These are phyloP conservation scores for Capsicum rhomboideum DNA, from an alignment of 257 asterid genomes.

Conservation along the genomic window DNA sequence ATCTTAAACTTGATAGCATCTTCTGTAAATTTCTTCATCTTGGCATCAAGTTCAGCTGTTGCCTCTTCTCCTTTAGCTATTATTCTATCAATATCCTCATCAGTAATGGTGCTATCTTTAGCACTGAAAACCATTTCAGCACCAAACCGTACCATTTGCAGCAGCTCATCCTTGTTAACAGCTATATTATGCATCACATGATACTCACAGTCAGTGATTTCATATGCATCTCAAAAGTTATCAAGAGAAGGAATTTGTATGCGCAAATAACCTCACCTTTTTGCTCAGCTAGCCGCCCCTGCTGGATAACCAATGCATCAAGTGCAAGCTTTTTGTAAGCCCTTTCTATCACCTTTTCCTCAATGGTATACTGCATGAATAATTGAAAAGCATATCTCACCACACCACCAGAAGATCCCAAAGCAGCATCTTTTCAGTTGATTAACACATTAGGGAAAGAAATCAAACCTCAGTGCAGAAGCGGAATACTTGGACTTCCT, in stretches of 20 bases:
- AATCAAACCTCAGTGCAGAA: conserved; percentile 92
- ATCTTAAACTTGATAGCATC: conserved; percentile 9
- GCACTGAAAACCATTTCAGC: conserved; percentile 99
- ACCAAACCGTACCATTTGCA: conserved; percentile 99
- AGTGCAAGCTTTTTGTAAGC: conserved; percentile 99
- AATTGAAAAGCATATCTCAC: conserved; percentile 5
- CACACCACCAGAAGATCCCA: not conserved
- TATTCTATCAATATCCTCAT: conserved; percentile 7
- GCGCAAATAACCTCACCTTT: not conserved
- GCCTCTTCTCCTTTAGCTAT: conserved; percentile 10
- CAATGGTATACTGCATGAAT: conserved; percentile 74
- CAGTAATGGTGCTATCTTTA: conserved; percentile 74
- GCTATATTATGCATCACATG: conserved; percentile 37
- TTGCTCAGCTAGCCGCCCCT: conserved; percentile 11
- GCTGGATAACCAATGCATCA: conserved; percentile 12
- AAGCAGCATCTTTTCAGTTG: not conserved
- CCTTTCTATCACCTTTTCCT: conserved; percentile 98
- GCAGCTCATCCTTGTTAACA: conserved; percentile 94
- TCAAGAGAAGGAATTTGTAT: not conserved
- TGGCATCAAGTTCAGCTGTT: conserved; percentile 96
- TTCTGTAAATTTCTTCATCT: conserved; percentile 88
- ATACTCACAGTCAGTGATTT: not conserved
- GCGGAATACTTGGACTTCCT: conserved; percentile 98
- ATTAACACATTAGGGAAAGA: conserved; percentile 3
- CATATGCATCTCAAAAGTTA: not conserved